Percentiles rank a stretch among this genome's conserved stretches.
phyloP scores from a whole-genome alignment of 768 basidiomycete species.

The Vararia minispora region DNA sequence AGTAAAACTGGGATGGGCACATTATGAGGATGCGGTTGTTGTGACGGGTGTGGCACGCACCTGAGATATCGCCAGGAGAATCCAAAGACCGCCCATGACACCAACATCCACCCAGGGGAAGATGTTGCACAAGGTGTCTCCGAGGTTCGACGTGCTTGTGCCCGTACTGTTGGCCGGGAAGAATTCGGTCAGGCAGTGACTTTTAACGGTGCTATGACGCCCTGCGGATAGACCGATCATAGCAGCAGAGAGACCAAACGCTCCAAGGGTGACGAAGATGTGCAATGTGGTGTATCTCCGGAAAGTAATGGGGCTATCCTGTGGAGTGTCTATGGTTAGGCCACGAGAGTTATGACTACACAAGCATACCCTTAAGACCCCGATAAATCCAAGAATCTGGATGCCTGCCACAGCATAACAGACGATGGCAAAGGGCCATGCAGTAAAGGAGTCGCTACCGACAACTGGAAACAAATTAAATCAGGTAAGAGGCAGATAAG shows the following conservation, averaged over 20 bases:
- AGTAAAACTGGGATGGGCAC: constrained; percentile 33
- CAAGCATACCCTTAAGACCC: constrained; percentile 56
- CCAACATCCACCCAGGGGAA: constrained; percentile 92
- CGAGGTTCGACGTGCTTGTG: constrained; percentile 33
- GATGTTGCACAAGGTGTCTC: constrained; percentile 70
- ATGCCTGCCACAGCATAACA: constrained; percentile 67
- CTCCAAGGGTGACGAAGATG: constrained; percentile 36
- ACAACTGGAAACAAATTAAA: constrained; percentile 32
- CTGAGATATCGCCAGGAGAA: constrained; percentile 68
- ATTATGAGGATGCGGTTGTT: constrained; percentile 21
- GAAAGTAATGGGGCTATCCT: constrained; percentile 62
- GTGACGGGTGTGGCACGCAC: constrained; percentile 30
- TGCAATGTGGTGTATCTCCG: constrained; percentile 64
- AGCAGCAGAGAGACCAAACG: constrained; percentile 67
- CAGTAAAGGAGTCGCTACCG: constrained; percentile 72
- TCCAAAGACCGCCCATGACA: constrained; percentile 84
- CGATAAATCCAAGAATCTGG: constrained; percentile 80
- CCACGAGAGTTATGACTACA: not conserved
- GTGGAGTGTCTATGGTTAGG: not conserved
- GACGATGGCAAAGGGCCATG: constrained; percentile 60
- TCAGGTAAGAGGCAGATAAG: not conserved
- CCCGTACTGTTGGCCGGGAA: constrained; percentile 29
- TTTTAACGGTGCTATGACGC: constrained; percentile 61
- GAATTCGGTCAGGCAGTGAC: constrained; percentile 50
- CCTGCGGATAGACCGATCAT: constrained; percentile 77